Conservation (phyloP, 148 eudicot genomes). For the Rhododendron griersonianum region DNA sequence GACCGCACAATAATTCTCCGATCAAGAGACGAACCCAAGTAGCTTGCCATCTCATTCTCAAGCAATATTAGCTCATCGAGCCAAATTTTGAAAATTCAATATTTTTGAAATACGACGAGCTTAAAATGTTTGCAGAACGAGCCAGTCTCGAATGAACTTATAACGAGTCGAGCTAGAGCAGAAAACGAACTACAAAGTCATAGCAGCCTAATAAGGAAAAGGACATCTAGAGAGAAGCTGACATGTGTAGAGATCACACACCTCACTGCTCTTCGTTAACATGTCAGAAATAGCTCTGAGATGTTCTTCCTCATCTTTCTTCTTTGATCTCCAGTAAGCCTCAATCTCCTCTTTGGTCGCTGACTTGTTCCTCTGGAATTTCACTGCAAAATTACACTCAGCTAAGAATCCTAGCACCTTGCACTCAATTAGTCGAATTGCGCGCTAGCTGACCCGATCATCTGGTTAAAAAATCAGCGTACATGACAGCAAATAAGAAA, state of each 20-base stretch:
- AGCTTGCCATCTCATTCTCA: not conserved
- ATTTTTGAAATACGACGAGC: not conserved
- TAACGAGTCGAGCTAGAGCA: not conserved
- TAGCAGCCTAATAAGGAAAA: not conserved
- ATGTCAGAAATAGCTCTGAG: constrained; percentile 24
- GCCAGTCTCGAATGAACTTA: not conserved
- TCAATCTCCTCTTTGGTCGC: constrained; percentile 57
- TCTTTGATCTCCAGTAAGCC: constrained; percentile 62
- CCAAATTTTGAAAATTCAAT: not conserved
- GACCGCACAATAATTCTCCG: not conserved
- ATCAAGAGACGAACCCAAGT: not conserved
- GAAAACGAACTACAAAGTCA: not conserved
- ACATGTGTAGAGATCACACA: not conserved
- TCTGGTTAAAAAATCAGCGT: too few species aligned
- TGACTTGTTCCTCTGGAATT: constrained; percentile 57
- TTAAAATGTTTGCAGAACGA: not conserved
- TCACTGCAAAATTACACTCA: constrained; percentile 24
- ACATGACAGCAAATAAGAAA: too few species aligned
- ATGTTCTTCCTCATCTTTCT: constrained; percentile 49
- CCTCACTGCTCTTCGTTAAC: constrained; percentile 17
- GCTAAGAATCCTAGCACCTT: not conserved
- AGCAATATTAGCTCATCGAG: not conserved
- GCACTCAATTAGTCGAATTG: too few species aligned
- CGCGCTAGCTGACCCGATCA: too few species aligned
- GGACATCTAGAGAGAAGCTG: not conserved